Evolutionary conservation across 2,329 filamentous ascomycete species (phyloP), one percentile per base, ranked within the genome.

Genomic region (Coniella vitis): DNA sequence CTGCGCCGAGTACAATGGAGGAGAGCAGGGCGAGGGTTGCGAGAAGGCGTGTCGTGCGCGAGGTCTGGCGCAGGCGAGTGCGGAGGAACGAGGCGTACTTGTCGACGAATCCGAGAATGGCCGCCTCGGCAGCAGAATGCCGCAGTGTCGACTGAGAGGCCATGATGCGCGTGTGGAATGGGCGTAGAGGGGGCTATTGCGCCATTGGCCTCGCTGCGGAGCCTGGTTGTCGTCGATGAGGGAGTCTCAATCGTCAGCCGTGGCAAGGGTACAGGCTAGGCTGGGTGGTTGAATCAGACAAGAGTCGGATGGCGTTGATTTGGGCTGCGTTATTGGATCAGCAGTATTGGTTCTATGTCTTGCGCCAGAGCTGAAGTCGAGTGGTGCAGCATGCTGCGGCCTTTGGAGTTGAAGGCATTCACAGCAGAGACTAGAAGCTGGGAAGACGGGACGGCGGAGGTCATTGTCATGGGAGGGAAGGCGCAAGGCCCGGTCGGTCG

Each of bases 81-180:
- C 72, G 72, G 46, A 83, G 65, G 43, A 78, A 65, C 19, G 66
- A 64, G 16, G 71, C 65, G 67, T 83, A 85, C 58, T 78, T 81
- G 45, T 80, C 72, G 59, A 83, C 64, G 48, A 89, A 79, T 38
- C 73, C 72, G 31, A 80, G 74, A 61, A 90, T 71, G 60, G 84
- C 78, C 66, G 86, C 82, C 65, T 86, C 78, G 57, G 80, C 76
- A 41, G 72, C 75, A 58, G 78, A 76, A 58, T 75, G 72, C 57
- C 82, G 81, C 58, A 96, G 75, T 4, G 86, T 95, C 48, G 91
- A 96, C 71, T 95, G 90, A 55, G 76, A 85, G 54, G 89, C 87
- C 91, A 96, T 96, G 51, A 51, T 61, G 47, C 52, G 56, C 22
- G 42, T 12, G 8, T 9, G 14, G 22, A 29, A 14, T 19, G 36